Conservation (phyloP, 2,329 filamentous ascomycete genomes). For the Dactylellina parvicollis region DNA sequence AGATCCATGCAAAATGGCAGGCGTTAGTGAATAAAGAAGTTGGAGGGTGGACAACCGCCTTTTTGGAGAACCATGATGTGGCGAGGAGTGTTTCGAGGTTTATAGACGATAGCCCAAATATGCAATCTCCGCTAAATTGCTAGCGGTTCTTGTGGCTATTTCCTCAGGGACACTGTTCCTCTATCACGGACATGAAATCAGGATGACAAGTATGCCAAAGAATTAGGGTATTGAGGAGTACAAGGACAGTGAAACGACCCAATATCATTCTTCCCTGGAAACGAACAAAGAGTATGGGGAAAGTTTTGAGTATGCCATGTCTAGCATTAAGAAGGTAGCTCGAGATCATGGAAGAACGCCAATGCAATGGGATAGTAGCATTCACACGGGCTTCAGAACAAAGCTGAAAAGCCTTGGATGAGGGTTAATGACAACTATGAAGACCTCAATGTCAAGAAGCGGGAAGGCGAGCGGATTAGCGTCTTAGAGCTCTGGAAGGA, state of each 20-base stretch:
- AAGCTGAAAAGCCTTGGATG: conserved; percentile 74
- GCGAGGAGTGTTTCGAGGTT: conserved; percentile 69
- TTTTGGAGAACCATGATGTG: conserved; percentile 74
- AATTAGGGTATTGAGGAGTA: conserved; percentile 73
- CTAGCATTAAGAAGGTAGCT: no score
- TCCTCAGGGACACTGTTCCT: conserved; percentile 73
- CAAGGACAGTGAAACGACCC: conserved; percentile 71
- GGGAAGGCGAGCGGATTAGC: no score
- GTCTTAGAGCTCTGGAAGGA: no score
- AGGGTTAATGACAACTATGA: conserved; percentile 71
- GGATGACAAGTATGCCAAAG: conserved; percentile 72
- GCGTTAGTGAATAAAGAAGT: conserved; percentile 69
- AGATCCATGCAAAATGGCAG: conserved; percentile 69
- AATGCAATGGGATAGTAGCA: conserved; percentile 73
- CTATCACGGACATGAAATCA: conserved; percentile 76
- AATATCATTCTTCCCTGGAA: conserved; percentile 62
- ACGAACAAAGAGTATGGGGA: conserved; percentile 62
- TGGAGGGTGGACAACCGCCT: conserved; percentile 72
- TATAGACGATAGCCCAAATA: conserved; percentile 63
- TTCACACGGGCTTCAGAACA: conserved; percentile 74
- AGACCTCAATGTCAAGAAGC: conserved; percentile 74
- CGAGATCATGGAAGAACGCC: conserved; percentile 76
- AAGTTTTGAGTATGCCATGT: no score
- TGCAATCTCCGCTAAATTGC: conserved; percentile 69
- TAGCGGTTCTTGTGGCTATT: conserved; percentile 69